phyloP scores from a whole-genome alignment of 129 eudicot genomes.

The Silybum marianum region DNA sequence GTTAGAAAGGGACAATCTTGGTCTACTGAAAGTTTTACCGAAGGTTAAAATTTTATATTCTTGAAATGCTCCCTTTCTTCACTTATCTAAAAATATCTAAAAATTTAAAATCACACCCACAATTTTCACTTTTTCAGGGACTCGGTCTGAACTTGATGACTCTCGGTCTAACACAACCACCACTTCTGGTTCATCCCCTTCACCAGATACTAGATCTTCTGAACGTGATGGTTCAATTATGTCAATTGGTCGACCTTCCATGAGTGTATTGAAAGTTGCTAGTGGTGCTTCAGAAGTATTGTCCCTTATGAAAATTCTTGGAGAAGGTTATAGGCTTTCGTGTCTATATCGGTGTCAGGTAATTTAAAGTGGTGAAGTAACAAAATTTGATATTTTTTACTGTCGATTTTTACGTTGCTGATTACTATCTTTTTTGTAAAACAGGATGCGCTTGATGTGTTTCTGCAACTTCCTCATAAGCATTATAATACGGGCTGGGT shows the following conservation, averaged over 20 bases:
- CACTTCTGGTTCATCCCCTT: slow-evolving; percentile 56
- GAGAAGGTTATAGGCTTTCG: slow-evolving; percentile 93
- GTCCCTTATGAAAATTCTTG: slow-evolving; percentile 63
- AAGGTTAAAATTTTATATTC: slow-evolving; percentile 47
- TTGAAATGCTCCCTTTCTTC: not conserved
- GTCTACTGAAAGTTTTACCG: slow-evolving; percentile 63
- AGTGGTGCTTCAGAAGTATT: slow-evolving; percentile 73
- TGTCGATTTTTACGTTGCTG: slow-evolving; percentile 10
- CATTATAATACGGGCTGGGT: slow-evolving; percentile 98
- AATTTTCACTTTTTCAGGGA: slow-evolving; percentile 36
- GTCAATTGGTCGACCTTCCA: slow-evolving; percentile 34
- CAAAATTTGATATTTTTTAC: not conserved
- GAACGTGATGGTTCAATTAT: slow-evolving; percentile 56
- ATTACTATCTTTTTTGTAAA: slow-evolving; percentile 18
- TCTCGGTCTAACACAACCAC: slow-evolving; percentile 47
- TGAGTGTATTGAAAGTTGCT: slow-evolving; percentile 49
- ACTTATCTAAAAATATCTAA: not conserved
- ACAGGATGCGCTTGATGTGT: slow-evolving; percentile 92
- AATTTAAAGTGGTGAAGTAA: slow-evolving; percentile 25
- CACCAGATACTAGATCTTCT: slow-evolving; percentile 57
- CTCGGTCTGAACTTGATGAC: slow-evolving; percentile 67
- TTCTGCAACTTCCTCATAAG: slow-evolving; percentile 77
- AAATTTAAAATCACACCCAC: not conserved
- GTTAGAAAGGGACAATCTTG: slow-evolving; percentile 70
- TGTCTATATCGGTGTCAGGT: slow-evolving; percentile 90